phyloP scores from a whole-genome alignment of 257 asterid species.

The Penstemon newberryi region DNA sequence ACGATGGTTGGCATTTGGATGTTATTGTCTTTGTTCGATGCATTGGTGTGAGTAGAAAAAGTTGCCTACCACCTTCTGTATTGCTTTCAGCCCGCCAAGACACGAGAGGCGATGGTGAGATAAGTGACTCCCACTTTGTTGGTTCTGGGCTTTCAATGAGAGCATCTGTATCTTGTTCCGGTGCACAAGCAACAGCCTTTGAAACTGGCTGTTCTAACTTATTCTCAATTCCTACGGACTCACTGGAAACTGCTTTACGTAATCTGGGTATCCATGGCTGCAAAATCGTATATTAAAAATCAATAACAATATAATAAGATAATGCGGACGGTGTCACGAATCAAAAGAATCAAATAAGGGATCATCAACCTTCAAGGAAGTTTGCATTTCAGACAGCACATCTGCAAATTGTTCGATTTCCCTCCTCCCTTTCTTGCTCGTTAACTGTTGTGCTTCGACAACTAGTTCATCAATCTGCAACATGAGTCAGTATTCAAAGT shows the following conservation, averaged over 20 bases:
- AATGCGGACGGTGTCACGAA: constrained; percentile 8
- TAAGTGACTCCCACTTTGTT: constrained; percentile 62
- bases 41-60: constrained; percentile 88
- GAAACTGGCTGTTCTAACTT: constrained; percentile 37
- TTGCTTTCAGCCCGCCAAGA: constrained; percentile 83
- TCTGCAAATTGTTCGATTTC: constrained; percentile 72
- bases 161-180: constrained; percentile 27
- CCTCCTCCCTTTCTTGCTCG: constrained; percentile 42
- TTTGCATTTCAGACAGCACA: constrained; percentile 66
- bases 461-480: constrained; percentile 92
- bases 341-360: constrained; percentile 16
- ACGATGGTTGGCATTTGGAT: constrained; percentile 34
- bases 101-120: constrained; percentile 94
- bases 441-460: constrained; percentile 55
- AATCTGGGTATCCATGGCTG: constrained; percentile 91
- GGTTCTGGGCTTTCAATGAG: constrained; percentile 57
- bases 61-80: constrained; percentile 65
- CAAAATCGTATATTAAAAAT: constrained; percentile 28
- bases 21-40: constrained; percentile 50
- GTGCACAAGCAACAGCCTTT: constrained; percentile 25
- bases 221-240: constrained; percentile 33
- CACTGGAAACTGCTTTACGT: constrained; percentile 47
- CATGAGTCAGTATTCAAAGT: neutral
- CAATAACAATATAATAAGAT: constrained; percentile 1
- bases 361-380: constrained; percentile 69